Conservation (phyloP, 208 protist genomes). For the Trypanosoma melophagium region DNA sequence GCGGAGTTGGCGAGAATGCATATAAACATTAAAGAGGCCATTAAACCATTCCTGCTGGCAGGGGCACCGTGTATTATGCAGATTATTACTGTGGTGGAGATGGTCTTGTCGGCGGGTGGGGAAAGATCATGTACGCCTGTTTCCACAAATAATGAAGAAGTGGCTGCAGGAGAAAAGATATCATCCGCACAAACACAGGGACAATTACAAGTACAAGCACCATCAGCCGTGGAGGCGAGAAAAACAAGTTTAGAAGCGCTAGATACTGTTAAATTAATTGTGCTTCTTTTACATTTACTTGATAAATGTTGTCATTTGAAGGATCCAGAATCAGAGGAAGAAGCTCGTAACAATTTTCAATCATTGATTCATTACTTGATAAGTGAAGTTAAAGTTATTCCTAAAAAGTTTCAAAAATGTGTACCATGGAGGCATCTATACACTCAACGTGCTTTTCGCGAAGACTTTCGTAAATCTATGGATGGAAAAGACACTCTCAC, state of each 20-base stretch:
- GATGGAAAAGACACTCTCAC: slow-evolving; percentile 38
- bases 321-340: slow-evolving; percentile 70
- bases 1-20: slow-evolving; percentile 48
- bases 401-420: slow-evolving; percentile 40
- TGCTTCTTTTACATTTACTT: slow-evolving; percentile 69
- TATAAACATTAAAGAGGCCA: slow-evolving; percentile 47
- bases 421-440: slow-evolving; percentile 60
- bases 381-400: slow-evolving; percentile 48
- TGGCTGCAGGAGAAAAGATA: slow-evolving; percentile 16
- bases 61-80: slow-evolving; percentile 73
- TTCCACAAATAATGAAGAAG: slow-evolving; percentile 14
- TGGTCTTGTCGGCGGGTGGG: slow-evolving; percentile 35
- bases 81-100: slow-evolving; percentile 58
- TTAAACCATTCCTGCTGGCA: slow-evolving; percentile 51
- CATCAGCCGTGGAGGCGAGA: background rate
- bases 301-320: slow-evolving; percentile 81
- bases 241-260: slow-evolving; percentile 40
- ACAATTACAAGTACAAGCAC: no score
- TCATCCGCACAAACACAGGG: background rate
- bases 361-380: slow-evolving; percentile 58
- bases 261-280: slow-evolving; percentile 60
- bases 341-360: slow-evolving; percentile 68
- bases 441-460: slow-evolving; percentile 48
- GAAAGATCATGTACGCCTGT: slow-evolving; percentile 16
- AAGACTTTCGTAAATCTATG: slow-evolving; percentile 33